phyloP scores from a whole-genome alignment of 495 filamentous ascomycete species.

The Copromyces sp. region DNA sequence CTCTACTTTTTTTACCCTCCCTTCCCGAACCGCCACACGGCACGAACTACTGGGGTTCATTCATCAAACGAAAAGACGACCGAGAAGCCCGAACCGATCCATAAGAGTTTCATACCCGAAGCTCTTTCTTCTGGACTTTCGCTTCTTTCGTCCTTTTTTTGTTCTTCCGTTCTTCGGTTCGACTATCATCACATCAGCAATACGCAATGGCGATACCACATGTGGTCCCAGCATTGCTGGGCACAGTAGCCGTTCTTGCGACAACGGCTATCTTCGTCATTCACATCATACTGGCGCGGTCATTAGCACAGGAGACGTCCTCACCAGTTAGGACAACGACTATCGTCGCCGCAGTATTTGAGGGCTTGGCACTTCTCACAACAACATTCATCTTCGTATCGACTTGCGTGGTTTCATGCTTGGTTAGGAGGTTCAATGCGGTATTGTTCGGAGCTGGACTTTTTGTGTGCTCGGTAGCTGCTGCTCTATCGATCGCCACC shows the following conservation, averaged over 20 bases:
- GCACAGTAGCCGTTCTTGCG: conserved; percentile 26
- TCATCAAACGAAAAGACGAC: neutral
- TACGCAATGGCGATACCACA: conserved; percentile 25
- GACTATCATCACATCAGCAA: neutral
- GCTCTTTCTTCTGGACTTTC: neutral
- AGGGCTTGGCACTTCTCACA: conserved; percentile 23
- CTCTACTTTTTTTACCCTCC: neutral
- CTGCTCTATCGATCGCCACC: conserved; percentile 28
- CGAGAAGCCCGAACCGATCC: neutral
- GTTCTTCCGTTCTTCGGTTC: neutral
- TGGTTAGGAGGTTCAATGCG: conserved; percentile 14
- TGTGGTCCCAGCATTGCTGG: conserved; percentile 26
- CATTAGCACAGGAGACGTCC: conserved; percentile 18
- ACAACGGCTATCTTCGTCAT: conserved; percentile 31
- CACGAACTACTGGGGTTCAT: neutral
- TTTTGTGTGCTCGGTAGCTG: conserved; percentile 27
- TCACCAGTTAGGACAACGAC: conserved; percentile 25
- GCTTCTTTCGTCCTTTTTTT: neutral
- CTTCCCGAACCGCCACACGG: neutral
- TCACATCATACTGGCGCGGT: conserved; percentile 31
- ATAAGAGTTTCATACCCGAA: neutral
- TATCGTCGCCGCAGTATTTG: conserved; percentile 25
- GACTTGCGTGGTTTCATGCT: conserved; percentile 9
- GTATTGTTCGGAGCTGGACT: conserved; percentile 28
- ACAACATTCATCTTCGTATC: conserved; percentile 20